phyloP scores from a whole-genome alignment of 176 grass and related monocot genomes.

The Hordeum marinum region DNA sequence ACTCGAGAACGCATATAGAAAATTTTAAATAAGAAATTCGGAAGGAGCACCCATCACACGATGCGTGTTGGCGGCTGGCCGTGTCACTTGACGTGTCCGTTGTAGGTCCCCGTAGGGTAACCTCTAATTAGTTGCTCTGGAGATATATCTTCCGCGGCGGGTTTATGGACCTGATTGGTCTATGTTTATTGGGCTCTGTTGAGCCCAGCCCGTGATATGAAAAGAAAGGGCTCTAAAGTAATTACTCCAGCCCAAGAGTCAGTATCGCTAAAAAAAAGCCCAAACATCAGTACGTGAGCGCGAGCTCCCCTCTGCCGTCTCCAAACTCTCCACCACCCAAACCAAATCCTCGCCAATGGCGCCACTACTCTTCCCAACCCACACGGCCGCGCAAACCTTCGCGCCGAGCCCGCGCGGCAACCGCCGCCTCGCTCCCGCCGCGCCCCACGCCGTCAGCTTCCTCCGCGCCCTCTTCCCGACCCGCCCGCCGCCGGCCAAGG shows the following conservation, averaged over 20 bases:
- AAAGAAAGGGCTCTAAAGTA: background rate
- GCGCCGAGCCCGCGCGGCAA: background rate
- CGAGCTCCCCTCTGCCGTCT: background rate
- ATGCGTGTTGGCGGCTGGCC: too few relatives aligned
- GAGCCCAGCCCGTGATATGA: too few relatives aligned
- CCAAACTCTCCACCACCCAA: conserved; percentile 20
- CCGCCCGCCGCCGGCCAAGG: conserved; percentile 50
- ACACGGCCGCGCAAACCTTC: conserved; percentile 7
- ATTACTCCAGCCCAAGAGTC: background rate
- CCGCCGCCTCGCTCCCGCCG: conserved; percentile 1
- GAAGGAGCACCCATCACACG: too few relatives aligned
- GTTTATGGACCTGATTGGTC: too few relatives aligned
- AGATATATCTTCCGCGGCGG: too few relatives aligned
- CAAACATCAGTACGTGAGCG: background rate
- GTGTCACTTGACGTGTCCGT: too few relatives aligned
- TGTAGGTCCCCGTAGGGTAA: too few relatives aligned
- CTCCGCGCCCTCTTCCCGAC: conserved; percentile 38
- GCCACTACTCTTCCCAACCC: conserved; percentile 32
- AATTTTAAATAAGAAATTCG: too few relatives aligned
- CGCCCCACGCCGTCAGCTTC: conserved; percentile 26
- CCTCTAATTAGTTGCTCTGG: too few relatives aligned
- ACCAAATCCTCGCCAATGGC: conserved; percentile 45
- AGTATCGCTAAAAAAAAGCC: too few relatives aligned
- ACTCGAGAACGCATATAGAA: too few relatives aligned
- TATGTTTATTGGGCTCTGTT: too few relatives aligned